Base-by-base conservation (phyloP, 2,329 filamentous ascomycete genomes). In the Polytolypa hystricis region DNA sequence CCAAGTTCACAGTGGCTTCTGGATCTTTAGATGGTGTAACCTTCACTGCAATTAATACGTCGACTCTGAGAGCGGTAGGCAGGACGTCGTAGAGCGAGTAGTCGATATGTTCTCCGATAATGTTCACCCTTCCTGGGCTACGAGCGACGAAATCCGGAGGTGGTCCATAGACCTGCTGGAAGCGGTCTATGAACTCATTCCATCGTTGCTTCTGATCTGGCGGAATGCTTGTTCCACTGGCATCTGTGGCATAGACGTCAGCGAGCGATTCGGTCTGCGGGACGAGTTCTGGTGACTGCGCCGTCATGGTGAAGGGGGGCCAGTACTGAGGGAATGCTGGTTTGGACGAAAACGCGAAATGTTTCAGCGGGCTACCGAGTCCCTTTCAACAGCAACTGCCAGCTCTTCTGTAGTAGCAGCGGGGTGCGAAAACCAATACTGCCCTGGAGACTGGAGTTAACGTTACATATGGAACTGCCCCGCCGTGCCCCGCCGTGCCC, bases 41-140 rank as follows among this genome's bases (percentile, higher is more conserved):
- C 18, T 70, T 69, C 39, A 95, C 83, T 35, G 89, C 91, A 53
- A 98, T 74, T 41, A 98, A 73, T 39, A 86, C 81, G 60, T 98
- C 91, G 44, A 85, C 83, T 4, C 83, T 85, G 47, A 96, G 86
- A 44, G 89, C 91, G 77, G 95, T 95, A 35, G 91, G 91, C 16
- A 98, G 71, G 41, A 95, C 87, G 49, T 91, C 80, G 68, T 96
- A 98, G 14, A 98, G 75, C 10, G 85, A 94, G 66, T 98, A 98
- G 67, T 98, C 91, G 53, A 98, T 94, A 66, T 98, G 91, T 71
- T 98, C 91, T 60, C 91, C 91, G 56, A 98, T 95, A 54, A 98
- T 91, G 66, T 96, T 96, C 47, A 98, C 91, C 47, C 91, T 77
- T 42, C 91, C 91, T 1, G 91, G 91, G 38, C 87, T 94, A 44